Evolutionary conservation across 2,329 filamentous ascomycete species (phyloP), one percentile per base, ranked within the genome.

Genomic region (Plectosphaerella cucumerina): DNA sequence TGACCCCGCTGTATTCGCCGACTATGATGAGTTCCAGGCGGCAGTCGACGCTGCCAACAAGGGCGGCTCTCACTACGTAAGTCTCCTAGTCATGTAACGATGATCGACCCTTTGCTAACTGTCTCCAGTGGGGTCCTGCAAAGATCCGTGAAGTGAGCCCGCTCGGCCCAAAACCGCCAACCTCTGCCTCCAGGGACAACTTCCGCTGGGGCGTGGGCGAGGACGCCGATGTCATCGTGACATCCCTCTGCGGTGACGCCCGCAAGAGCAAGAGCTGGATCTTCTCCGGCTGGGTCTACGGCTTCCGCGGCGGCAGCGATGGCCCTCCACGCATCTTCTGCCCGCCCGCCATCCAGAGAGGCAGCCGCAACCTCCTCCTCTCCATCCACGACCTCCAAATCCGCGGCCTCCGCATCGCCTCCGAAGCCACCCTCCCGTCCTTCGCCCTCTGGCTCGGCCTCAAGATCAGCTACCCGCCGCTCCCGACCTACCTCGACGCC

Each of bases 11-110:
- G 74, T 84, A 26, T 87, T 91, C 60, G 86, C 85, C 23, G 73
- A 73, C 23, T 91, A 85, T 85, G 80, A 86, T 39, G 83, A 90
- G 60, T 91, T 91, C 65, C 81, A 77, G 10, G 72, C 78, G 14
- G 77, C 82, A 61, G 85, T 90, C 4, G 76, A 82, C 55, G 39
- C 46, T 26, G 57, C 57, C 47, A 62, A 64, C 57, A 47, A 56
- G 10, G 62, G 62, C 46, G 49, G 50, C 2, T 60, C 63, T n/a
- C 57, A 60, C 12, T 20, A 31, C 12, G 47, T 48, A 26, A 43
- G 47, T 48, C 34, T 58, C n/a, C 5, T 18, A 42, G 4, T 20
- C 39, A 37, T 8, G 35, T 12, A 10, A 3, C n/a, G 10, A 3
- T 18, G 4, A 2, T 18, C 4, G 39, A 11, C 17, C 18, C 4